These are phyloP conservation scores for Cinnamomum micranthum DNA, from an alignment of 164 flowering plant species.

Conservation along the genomic window DNA sequence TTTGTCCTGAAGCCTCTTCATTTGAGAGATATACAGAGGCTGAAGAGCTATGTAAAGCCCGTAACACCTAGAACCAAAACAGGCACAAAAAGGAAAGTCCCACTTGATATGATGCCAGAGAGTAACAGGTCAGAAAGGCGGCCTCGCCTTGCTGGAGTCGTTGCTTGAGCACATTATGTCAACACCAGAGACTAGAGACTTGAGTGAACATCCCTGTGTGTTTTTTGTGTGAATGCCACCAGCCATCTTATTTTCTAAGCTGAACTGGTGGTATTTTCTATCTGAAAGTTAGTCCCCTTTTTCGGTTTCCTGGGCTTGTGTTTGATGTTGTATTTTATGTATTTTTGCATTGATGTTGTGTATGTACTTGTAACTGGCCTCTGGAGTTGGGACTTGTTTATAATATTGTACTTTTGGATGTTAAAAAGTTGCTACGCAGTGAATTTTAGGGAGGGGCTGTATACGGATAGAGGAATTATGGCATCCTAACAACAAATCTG, in stretches of 20 bases:
- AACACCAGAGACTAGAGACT: too few species aligned
- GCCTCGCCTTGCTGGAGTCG: slow-evolving; percentile 21
- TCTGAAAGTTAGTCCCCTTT: neutral
- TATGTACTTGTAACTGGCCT: neutral
- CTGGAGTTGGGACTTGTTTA: neutral
- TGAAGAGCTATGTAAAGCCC: slow-evolving; percentile 19
- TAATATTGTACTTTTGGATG: neutral
- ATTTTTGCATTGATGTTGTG: neutral
- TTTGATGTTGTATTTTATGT: neutral
- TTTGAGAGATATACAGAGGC: slow-evolving; percentile 10
- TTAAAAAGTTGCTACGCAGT: too few species aligned
- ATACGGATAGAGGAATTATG: too few species aligned
- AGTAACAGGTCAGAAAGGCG: slow-evolving; percentile 21
- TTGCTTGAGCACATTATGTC: slow-evolving; percentile 14
- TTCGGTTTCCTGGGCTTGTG: neutral
- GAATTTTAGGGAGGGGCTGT: too few species aligned
- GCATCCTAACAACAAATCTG: too few species aligned
- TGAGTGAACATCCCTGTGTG: neutral
- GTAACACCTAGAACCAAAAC: slow-evolving; percentile 8
- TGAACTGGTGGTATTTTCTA: slow-evolving; percentile 6
- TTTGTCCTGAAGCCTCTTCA: slow-evolving; percentile 25
- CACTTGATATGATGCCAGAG: slow-evolving; percentile 22
- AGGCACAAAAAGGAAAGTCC: slow-evolving; percentile 19
- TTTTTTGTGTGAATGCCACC: neutral
- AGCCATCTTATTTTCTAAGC: neutral